phyloP scores from a whole-genome alignment of 2,329 filamentous ascomycete genomes.

The Diaporthe capsici region DNA sequence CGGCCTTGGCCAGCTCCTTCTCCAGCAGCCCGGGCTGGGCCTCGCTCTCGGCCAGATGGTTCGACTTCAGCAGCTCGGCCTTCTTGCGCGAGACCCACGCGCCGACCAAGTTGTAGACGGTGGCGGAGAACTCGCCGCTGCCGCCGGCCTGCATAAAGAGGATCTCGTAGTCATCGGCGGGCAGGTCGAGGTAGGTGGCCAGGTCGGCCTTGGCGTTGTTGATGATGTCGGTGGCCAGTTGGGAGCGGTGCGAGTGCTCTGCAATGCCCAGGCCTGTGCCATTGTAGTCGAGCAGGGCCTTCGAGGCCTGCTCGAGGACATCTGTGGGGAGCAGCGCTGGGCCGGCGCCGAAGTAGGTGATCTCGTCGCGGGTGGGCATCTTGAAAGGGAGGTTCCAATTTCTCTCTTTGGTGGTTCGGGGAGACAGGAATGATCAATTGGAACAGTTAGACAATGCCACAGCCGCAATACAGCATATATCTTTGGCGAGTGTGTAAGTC shows the following conservation, averaged over 20 bases:
- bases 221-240: conserved; percentile 83
- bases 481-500: neutral
- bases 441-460: neutral
- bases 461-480: neutral
- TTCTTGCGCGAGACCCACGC: conserved; percentile 84
- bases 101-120: conserved; percentile 86
- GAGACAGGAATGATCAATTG: neutral
- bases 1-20: conserved; percentile 73
- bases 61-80: conserved; percentile 69
- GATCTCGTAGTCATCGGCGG: conserved; percentile 84
- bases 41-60: conserved; percentile 63
- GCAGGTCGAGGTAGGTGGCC: conserved; percentile 81
- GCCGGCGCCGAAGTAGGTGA: conserved; percentile 91
- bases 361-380: conserved; percentile 81
- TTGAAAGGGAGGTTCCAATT: conserved; percentile 25
- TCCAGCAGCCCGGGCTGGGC: conserved; percentile 70
- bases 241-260: conserved; percentile 91
- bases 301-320: conserved; percentile 82
- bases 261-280: conserved; percentile 86
- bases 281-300: conserved; percentile 86
- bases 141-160: conserved; percentile 92
- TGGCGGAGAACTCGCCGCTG: conserved; percentile 86
- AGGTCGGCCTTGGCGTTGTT: conserved; percentile 83
- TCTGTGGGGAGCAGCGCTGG: conserved; percentile 87
- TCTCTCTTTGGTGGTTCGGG: neutral